phyloP scores from a whole-genome alignment of 2,329 filamentous ascomycete species.

The Ceratocystis cacaofunesta region DNA sequence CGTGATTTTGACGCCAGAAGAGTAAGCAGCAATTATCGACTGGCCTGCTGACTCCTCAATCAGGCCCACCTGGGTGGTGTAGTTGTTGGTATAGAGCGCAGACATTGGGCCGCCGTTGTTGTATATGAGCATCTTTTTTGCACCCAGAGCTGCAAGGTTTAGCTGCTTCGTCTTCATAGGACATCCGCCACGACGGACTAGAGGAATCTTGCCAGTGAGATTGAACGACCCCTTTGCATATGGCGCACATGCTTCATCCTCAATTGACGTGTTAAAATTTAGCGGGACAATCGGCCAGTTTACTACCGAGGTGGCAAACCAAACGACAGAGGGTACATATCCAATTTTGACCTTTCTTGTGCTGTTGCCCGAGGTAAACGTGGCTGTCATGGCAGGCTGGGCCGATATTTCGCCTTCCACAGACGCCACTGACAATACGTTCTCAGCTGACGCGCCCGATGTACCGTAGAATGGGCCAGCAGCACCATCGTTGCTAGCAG shows the following conservation, averaged over 20 bases:
- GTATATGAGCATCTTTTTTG: conserved; percentile 23
- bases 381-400: conserved; percentile 8
- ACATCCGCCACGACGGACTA: conserved; percentile 26
- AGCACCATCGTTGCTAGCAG: conserved; percentile 37
- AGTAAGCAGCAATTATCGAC: conserved; percentile 21
- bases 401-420: conserved; percentile 20
- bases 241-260: conserved; percentile 22
- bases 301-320: conserved; percentile 1
- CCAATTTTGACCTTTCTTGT: conserved; percentile 7
- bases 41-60: conserved; percentile 19
- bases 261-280: conserved; percentile 20
- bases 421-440: conserved; percentile 32
- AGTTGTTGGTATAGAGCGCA: conserved; percentile 11
- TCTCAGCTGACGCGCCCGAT: conserved; percentile 28
- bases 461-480: conserved; percentile 33
- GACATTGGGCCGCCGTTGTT: conserved; percentile 25
- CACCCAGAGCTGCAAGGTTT: conserved; percentile 22
- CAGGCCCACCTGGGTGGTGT: conserved; percentile 17
- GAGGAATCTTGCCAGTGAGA: conserved; percentile 18
- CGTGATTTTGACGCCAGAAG: conserved; percentile 25
- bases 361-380: not conserved
- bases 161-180: conserved; percentile 21
- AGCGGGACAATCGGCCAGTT: conserved; percentile 31
- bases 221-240: conserved; percentile 20
- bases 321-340: conserved; percentile 10